Base-by-base conservation (phyloP, 805 yeast genomes). In the Barnettozyma sp. region DNA sequence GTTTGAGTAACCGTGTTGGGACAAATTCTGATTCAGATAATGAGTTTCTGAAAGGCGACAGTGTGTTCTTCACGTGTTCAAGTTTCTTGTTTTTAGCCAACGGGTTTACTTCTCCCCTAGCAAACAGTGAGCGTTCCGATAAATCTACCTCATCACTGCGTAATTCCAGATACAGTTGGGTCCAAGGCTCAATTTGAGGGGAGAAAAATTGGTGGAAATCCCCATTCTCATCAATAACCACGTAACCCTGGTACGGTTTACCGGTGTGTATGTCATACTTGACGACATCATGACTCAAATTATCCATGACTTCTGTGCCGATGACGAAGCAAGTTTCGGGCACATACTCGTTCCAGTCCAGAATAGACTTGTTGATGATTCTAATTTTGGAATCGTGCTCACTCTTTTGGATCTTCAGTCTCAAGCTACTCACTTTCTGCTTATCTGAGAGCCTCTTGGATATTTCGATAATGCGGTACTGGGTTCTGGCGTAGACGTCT, bases 301-400 rank as follows among this genome's bases (percentile, higher is more conserved):
- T 85, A 56, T 85, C 94, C 55, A 86, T 75, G 7, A 85, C 92
- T 50, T 86, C 94, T 38, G 83, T 59, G 0, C 90, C 94, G 32
- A 85, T 65, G 44, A 85, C 78, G 51, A 75, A 84, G 45, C 92
- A 82, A 2, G 84, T 86, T 26, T 78, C 78, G 5, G 61, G 56
- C 6, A 78, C 78, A 2, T 56, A 52, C 19, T 65, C 62, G 33
- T 71, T 63, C 94, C 94, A 85, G 16, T 79, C 79, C 45, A 85
- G 73, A 5, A 85, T 77, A 22, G 92, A 82, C 50, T 77, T 70
- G 59, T 84, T 82, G 52, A 81, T 73, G 40, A 85, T 68, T 42
- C 70, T 72, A 17, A 83, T 73, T 46, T 74, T 77, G 28, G 59
- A 63, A 6, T 62, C 53, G 50, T 82, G 90, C 26, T 74, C 67